Percentiles rank a stretch among this genome's conserved stretches.
Evolutionary conservation across 1,139 yeast genomes (phyloP).

Genomic region (Diutina rugosa): DNA sequence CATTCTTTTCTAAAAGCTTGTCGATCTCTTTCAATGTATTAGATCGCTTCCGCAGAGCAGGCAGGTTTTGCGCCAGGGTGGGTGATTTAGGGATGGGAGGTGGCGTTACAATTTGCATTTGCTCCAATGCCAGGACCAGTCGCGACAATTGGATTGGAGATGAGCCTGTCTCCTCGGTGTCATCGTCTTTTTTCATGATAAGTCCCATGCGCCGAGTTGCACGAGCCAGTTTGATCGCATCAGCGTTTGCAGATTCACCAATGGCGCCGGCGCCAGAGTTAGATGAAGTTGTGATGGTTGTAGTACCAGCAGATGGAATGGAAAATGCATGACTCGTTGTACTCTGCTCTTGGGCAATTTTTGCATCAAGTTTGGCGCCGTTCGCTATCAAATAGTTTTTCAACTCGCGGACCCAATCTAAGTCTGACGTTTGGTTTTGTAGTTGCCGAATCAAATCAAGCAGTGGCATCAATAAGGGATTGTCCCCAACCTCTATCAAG

Average conservation of each 20-base stretch:
- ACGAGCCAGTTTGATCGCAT: conserved; percentile 3
- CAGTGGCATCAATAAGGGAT: conserved; percentile 48
- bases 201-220: conserved; percentile 55
- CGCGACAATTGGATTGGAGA: background rate
- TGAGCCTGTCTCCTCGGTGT: background rate
- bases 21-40: conserved; percentile 29
- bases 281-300: background rate
- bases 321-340: background rate
- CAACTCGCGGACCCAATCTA: conserved; percentile 45
- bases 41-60: conserved; percentile 10
- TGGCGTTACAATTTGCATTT: conserved; percentile 10
- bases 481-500: conserved; percentile 58
- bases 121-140: conserved; percentile 13
- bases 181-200: conserved; percentile 27
- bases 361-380: conserved; percentile 13
- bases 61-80: conserved; percentile 7
- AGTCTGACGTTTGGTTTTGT: conserved; percentile 26
- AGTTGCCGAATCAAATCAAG: conserved; percentile 19
- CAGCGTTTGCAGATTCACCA: background rate
- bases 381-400: conserved; percentile 27
- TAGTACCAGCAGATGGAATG: background rate
- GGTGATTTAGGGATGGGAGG: conserved; percentile 4
- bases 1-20: conserved; percentile 20
- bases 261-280: background rate
- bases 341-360: background rate